Evolutionary conservation across 2,329 filamentous ascomycete species (phyloP), one percentile per base, ranked within the genome.

Genomic region (Apiospora arundinis): DNA sequence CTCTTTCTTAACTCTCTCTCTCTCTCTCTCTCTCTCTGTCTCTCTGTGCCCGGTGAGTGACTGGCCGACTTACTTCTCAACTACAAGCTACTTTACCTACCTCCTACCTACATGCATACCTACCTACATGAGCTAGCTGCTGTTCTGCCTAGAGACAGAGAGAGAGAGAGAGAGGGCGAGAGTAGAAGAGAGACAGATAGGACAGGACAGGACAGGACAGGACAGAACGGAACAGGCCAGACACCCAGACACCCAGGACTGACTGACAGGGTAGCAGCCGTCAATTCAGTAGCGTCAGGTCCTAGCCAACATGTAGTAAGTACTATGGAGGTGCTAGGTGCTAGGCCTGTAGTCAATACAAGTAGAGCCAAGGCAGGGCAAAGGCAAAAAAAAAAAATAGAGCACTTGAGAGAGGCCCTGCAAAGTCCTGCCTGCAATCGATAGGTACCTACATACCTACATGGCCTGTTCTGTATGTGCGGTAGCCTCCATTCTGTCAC

Each of bases 261-360:
- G n/a, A 49, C 48, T 23, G 66, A 48, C 56, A 63, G 56, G 56
- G 56, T 63, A 63, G 56, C 56, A 63, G 56, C 56, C 56, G 56
- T 63, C 56, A 63, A 40, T 21, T 9, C 56, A 40, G 56, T 63
- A 63, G 56, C 56, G 56, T n/a, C 56, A 63, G 56, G 56, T 63
- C 56, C 56, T 63, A 63, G 56, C 28, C 25, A 45, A 12, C 42
- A 45, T 45, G 48, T 56, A 56, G 49, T 28, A 56, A 63, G 56
- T 37, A 63, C 32, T 63, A 63, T 40, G 56, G 37, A 63, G 28
- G 49, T 49, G 48, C 28, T 60, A 60, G 16, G 25, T 37, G 25
- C 52, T 60, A 60, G 56, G 32, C 56, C 56, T 63, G 56, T 63
- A 63, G 28, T 63, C 52, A 60, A 60, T 60, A 60, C 32, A 32